Conservation (phyloP, 2,329 filamentous ascomycete species). For the Juglanconis oblonga region DNA sequence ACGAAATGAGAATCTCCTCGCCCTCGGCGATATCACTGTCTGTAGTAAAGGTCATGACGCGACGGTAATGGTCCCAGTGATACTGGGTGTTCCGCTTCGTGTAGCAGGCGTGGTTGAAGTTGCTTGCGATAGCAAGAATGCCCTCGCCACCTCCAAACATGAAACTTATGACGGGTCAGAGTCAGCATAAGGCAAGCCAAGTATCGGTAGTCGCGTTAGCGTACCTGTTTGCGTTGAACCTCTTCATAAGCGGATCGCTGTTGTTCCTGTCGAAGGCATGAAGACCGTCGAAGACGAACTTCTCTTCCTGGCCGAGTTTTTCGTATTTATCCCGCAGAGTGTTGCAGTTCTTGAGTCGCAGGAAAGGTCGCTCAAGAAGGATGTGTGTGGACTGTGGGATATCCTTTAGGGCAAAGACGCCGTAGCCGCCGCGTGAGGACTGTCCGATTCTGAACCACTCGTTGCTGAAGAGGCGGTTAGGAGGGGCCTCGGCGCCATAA, state of each 20-base stretch:
- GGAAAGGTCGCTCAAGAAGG: slow-evolving; percentile 42
- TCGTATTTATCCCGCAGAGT: slow-evolving; percentile 35
- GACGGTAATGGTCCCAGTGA: slow-evolving; percentile 31
- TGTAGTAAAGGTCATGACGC: slow-evolving; percentile 41
- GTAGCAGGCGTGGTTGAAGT: slow-evolving; percentile 58
- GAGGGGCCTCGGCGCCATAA: neutral
- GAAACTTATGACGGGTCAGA: slow-evolving; percentile 22
- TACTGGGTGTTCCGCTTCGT: slow-evolving; percentile 43
- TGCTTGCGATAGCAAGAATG: slow-evolving; percentile 49
- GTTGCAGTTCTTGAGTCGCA: slow-evolving; percentile 28
- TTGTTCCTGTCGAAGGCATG: slow-evolving; percentile 29
- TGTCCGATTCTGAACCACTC: slow-evolving; percentile 37
- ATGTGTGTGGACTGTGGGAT: slow-evolving; percentile 38
- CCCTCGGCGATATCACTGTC: slow-evolving; percentile 36
- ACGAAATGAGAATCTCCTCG: slow-evolving; percentile 51
- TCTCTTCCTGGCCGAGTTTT: slow-evolving; percentile 29
- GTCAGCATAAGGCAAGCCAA: neutral
- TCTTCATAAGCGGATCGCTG: slow-evolving; percentile 31
- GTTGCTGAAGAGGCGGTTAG: slow-evolving; percentile 32
- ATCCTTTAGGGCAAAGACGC: slow-evolving; percentile 41
- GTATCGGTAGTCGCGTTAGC: slow-evolving; percentile 17
- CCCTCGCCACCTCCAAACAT: slow-evolving; percentile 25
- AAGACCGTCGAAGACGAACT: slow-evolving; percentile 35
- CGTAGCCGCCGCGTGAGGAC: slow-evolving; percentile 42
- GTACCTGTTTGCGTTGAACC: slow-evolving; percentile 48